Conservation (phyloP, 2,329 filamentous ascomycete species). For the Sporothrix globosa region DNA sequence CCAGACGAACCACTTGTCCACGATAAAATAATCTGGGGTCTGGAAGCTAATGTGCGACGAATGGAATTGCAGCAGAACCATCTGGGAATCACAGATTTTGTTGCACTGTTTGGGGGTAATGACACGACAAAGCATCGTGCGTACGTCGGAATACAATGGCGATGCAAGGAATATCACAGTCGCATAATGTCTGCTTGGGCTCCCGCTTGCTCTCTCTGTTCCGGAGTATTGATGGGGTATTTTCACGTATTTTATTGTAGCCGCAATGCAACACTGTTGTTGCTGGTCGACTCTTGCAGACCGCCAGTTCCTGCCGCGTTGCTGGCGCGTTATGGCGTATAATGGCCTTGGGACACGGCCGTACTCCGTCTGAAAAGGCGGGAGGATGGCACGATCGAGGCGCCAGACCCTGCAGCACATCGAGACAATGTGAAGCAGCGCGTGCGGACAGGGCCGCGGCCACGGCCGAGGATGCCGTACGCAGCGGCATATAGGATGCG, state of each 20-base stretch:
- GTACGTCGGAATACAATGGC: not conserved
- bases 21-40: not conserved
- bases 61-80: not conserved
- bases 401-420: constrained; percentile 18
- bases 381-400: constrained; percentile 18
- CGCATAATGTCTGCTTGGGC: not conserved
- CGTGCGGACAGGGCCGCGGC: not conserved
- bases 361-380: constrained; percentile 14
- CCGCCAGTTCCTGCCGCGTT: constrained; percentile 18
- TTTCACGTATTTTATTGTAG: not conserved
- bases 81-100: not conserved
- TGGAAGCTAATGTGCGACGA: not conserved
- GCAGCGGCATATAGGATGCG: not conserved
- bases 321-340: constrained; percentile 1
- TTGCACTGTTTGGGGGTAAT: not conserved
- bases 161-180: constrained; percentile 9
- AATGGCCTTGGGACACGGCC: constrained; percentile 14
- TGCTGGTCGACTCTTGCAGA: not conserved
- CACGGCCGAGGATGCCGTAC: not conserved
- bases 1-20: constrained; percentile 21
- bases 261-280: too few species aligned
- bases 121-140: not conserved
- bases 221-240: not conserved
- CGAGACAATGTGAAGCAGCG: constrained; percentile 22
- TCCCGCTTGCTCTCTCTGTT: not conserved